These are phyloP conservation scores for Ogataea trehalophila DNA, from an alignment of 805 yeast genomes.

Conservation along the genomic window DNA sequence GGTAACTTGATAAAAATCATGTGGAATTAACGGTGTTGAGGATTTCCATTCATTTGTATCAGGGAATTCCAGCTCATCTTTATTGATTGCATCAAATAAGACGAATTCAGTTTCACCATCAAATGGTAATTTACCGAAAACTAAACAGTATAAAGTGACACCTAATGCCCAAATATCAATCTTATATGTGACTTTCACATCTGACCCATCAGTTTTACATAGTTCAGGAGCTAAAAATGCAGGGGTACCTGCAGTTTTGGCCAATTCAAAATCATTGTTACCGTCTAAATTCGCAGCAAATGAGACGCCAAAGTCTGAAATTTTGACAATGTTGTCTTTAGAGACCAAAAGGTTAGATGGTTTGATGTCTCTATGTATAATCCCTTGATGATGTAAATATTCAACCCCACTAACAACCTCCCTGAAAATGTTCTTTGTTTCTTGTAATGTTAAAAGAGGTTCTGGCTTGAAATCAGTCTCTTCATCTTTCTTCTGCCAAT, in stretches of 20 bases:
- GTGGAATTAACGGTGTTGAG: conserved; percentile 16
- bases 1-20: conserved; percentile 37
- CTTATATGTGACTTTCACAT: conserved; percentile 63
- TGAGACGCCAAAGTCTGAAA: conserved; percentile 96
- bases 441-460: conserved; percentile 64
- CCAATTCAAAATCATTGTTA: conserved; percentile 69
- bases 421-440: conserved; percentile 68
- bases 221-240: conserved; percentile 95
- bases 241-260: conserved; percentile 97
- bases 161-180: conserved; percentile 99
- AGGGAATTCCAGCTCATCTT: conserved; percentile 58
- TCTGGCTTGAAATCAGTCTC: conserved; percentile 28
- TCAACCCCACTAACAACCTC: conserved; percentile 87
- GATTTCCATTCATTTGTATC: conserved; percentile 26
- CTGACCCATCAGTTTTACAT: conserved; percentile 53
- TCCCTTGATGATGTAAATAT: conserved; percentile 84
- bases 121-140: conserved; percentile 88
- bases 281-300: conserved; percentile 53
- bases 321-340: conserved; percentile 70
- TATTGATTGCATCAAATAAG: conserved; percentile 75
- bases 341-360: conserved; percentile 85
- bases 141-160: conserved; percentile 79
- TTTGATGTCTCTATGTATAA: conserved; percentile 91
- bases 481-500: conserved; percentile 56
- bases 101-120: conserved; percentile 83